Conservation (phyloP, 176 grass and related monocot genomes). For the Tillandsia fasciculata region DNA sequence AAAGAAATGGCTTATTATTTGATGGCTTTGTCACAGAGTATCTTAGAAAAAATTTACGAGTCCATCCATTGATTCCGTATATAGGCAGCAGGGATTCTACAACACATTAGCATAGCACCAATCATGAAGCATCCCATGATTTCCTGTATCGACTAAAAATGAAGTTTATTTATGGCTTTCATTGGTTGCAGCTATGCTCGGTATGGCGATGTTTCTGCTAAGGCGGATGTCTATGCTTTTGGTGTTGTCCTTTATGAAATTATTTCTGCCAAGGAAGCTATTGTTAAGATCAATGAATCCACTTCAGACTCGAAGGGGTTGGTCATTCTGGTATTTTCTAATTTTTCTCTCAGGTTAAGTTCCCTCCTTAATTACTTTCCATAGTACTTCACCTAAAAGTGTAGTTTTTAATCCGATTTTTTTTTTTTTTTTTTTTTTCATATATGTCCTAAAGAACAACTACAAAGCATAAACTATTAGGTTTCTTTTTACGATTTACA, state of each 20-base stretch:
- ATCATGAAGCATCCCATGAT: neutral
- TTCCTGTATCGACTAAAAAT: neutral
- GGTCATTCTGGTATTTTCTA: slow-evolving; percentile 61
- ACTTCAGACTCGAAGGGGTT: slow-evolving; percentile 73
- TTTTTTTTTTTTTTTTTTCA: neutral
- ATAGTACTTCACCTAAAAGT: neutral
- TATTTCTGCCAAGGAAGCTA: slow-evolving; percentile 89
- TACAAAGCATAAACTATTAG: neutral
- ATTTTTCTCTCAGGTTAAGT: neutral
- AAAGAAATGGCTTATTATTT: too few relatives aligned
- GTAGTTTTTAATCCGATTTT: neutral
- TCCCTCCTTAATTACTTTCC: neutral
- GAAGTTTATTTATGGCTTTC: slow-evolving; percentile 2
- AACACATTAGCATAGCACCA: neutral
- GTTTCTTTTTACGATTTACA: neutral
- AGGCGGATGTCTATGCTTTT: slow-evolving; percentile 85
- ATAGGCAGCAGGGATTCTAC: neutral
- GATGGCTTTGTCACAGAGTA: too few relatives aligned
- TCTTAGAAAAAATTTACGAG: too few relatives aligned
- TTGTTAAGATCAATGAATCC: slow-evolving; percentile 50
- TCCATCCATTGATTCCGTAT: neutral
- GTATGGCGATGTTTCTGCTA: slow-evolving; percentile 82
- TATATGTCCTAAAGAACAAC: neutral
- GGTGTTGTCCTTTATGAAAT: slow-evolving; percentile 93
- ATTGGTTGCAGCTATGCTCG: slow-evolving; percentile 58